A percentile compares a stretch with the other conserved stretches of the same genome.
Conservation (phyloP, 163 green algal genomes). For the Volvox carteri region DNA sequence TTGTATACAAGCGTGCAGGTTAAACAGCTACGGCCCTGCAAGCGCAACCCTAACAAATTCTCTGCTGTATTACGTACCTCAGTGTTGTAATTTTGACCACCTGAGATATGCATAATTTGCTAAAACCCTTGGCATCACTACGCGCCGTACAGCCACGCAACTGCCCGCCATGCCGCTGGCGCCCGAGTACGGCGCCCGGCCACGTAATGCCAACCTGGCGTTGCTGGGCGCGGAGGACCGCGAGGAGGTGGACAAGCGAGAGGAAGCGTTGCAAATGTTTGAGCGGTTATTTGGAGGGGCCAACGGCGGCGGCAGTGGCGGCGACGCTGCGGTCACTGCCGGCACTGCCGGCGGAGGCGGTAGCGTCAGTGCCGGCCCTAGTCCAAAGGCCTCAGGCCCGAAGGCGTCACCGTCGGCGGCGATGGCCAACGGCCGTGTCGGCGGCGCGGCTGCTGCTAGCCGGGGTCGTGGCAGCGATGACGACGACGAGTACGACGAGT, state of each 20-base stretch:
- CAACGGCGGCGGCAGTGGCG: neutral
- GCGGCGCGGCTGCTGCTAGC: neutral
- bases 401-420: neutral
- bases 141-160: neutral
- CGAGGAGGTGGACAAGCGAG: conserved; percentile 15
- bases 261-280: conserved; percentile 45
- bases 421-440: neutral
- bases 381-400: neutral
- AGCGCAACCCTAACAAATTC: too few relatives aligned
- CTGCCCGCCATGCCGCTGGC: conserved; percentile 36
- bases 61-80: too few relatives aligned
- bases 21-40: too few relatives aligned
- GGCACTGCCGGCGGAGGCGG: neutral
- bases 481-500: conserved; percentile 33
- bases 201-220: neutral
- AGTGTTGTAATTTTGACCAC: too few relatives aligned
- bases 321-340: neutral
- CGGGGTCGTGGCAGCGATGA: neutral
- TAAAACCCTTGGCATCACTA: too few relatives aligned
- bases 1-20: too few relatives aligned
- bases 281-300: conserved; percentile 33
- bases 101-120: too few relatives aligned
- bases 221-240: conserved; percentile 23
- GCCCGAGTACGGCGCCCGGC: conserved; percentile 26
- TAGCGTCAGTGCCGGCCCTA: neutral